Evolutionary conservation across 2,329 filamentous ascomycete species (phyloP), one percentile per base, ranked within the genome.

Genomic region (Cladosporium oxysporum): DNA sequence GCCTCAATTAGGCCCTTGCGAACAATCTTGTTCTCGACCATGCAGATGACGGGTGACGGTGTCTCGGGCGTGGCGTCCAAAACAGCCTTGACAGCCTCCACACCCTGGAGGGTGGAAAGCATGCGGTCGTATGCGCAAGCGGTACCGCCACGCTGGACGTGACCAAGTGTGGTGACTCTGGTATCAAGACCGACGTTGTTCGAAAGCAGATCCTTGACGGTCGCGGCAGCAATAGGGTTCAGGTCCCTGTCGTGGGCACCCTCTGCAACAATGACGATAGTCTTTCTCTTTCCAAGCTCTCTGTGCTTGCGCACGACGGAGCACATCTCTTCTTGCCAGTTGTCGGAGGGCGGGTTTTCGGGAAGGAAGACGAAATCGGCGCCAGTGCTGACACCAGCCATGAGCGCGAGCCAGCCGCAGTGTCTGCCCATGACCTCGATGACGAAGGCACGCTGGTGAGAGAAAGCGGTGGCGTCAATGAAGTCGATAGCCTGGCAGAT

Each of bases 351-450:
- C 66, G 95, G 95, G 77, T 93, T 93, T 80, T 99, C 95, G 0
- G 95, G 95, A 70, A 97, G 94, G 79, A 99, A 98, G 73, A 98
- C 87, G 80, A 96, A 99, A 79, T 99, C 95, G 18, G 95, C 93
- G 59, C 94, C 95, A 0, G 92, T 97, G 66, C 92, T 93, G 67
- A 99, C 93, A 74, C 93, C 94, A 16, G 94, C 91, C 90, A 98
- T 97, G 68, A 99, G 85, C 49, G 95, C 95, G 68, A 99, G 84
- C 95, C 95, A 99, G 69, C 95, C 95, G 78, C 95, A 99, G 80
- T 99, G 94, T 67, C 95, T 87, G 59, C 95, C 95, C 95, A 99
- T 99, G 74, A 99, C 95, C 79, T 97, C 95, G 69, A 99, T 91
- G 66, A 99, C 93, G 79, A 99, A 99, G 47, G 95, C 95, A 73